Evolutionary conservation across 495 filamentous ascomycete genomes (phyloP), one percentile per base, ranked within the genome.

Genomic region (Lasiosphaeriaceae sp.): DNA sequence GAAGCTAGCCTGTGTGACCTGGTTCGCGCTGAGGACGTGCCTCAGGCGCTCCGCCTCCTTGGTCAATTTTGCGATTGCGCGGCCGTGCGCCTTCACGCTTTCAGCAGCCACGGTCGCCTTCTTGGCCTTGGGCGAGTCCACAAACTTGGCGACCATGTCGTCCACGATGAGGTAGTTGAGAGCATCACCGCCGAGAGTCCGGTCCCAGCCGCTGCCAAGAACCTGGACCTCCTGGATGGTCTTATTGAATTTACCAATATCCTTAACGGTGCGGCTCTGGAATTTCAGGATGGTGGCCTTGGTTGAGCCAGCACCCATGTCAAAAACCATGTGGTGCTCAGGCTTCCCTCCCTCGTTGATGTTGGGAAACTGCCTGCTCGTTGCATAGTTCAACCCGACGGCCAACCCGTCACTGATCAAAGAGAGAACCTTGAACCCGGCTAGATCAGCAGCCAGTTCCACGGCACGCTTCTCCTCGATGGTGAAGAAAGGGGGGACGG

Each of bases 251-350:
- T 86, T 88, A 45, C 94, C 92, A 56, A 95, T 75, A 66, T 96
- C 92, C 77, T 97, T 99, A 47, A 97, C 89, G 6, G 80, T 87
- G 61, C 84, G 84, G 65, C 88, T 89, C 68, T 96, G 92, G 76
- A 97, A 96, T 63, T 83, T 87, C 68, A 99, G 67, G 17, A 99
- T 78, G 8, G 92, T 95, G n/a, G 93, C 94, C 55, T 90, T 96
- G 16, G 95, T 90, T n/a, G 90, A 96, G 9, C 94, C 94, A 64
- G 94, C 94, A 56, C 94, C 94, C 92, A 97, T 97, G 64, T 99
- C 95, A 62, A 91, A 97, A 17, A 99, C 83, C 66, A 99, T 77
- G 67, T 99, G 90, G 64, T 88, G 83, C 70, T 99, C 94, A 3
- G 94, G 89, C 76, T 90, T 92, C 62, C 85, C 86, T 46, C 91